Evolutionary conservation across 1,284 basidiomycete genomes (phyloP).

Genomic region (Exsudoporus floridanus): DNA sequence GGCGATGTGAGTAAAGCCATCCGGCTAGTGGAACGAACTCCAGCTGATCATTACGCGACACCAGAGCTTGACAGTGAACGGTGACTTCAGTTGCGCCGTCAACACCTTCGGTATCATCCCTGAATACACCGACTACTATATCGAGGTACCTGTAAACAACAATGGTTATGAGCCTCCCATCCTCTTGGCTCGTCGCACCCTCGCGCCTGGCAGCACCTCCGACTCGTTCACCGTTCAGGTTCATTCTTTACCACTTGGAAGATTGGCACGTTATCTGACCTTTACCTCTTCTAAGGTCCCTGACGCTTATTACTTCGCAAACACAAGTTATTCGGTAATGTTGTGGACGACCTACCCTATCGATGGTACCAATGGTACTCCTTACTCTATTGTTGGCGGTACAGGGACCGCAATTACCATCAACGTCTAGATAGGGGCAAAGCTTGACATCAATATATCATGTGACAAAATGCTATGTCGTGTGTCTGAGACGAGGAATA

Average conservation of each 20-base stretch:
- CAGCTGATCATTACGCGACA: conserved; percentile 3
- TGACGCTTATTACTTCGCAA: conserved; percentile 27
- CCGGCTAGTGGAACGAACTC: background rate
- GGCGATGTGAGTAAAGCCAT: conserved; percentile 27
- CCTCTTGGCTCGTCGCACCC: conserved; percentile 27
- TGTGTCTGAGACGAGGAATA: too few species aligned
- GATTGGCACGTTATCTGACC: background rate
- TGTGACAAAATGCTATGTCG: too few species aligned
- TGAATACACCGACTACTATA: conserved; percentile 35
- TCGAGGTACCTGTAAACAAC: conserved; percentile 34
- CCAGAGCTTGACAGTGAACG: conserved; percentile 25
- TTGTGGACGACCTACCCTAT: conserved; percentile 30
- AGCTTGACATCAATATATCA: too few species aligned
- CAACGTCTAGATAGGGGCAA: conserved; percentile 8
- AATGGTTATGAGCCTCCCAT: conserved; percentile 35
- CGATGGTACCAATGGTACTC: conserved; percentile 24
- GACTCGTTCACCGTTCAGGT: conserved; percentile 26
- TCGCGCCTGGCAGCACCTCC: conserved; percentile 5
- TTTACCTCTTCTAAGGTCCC: conserved; percentile 23
- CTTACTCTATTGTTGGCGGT: conserved; percentile 31
- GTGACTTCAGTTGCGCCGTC: conserved; percentile 33
- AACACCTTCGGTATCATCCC: conserved; percentile 20
- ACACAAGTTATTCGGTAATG: conserved; percentile 25
- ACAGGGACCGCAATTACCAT: conserved; percentile 19
- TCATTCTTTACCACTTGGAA: background rate